phyloP scores from a whole-genome alignment of 2,329 filamentous ascomycete genomes.

The Aureobasidium sp. region DNA sequence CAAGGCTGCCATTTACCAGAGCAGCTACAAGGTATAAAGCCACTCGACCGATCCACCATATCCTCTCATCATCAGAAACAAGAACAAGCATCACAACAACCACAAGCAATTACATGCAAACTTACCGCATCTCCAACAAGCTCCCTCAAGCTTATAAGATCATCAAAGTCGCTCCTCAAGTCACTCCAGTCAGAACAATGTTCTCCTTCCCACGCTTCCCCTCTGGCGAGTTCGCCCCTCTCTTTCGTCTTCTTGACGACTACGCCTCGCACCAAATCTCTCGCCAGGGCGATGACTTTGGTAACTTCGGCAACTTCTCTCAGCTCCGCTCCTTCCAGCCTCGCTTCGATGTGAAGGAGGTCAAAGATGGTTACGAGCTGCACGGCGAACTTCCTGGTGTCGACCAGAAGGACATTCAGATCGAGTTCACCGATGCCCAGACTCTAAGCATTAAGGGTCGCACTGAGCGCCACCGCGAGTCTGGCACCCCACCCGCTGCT shows the following conservation, averaged over 20 bases:
- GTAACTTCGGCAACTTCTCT: constrained; percentile 16
- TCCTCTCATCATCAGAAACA: constrained; percentile 22
- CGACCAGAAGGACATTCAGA: constrained; percentile 63
- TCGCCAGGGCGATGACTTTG: constrained; percentile 20
- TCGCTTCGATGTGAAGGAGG: constrained; percentile 72
- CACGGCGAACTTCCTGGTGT: constrained; percentile 74
- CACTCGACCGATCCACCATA: not conserved
- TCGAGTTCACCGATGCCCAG: constrained; percentile 72
- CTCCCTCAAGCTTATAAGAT: constrained; percentile 26
- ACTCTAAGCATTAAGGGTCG: constrained; percentile 65
- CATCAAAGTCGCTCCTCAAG: constrained; percentile 21
- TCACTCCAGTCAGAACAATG: constrained; percentile 28
- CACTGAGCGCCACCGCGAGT: constrained; percentile 56
- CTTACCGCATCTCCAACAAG: constrained; percentile 21
- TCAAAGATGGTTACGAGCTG: constrained; percentile 61
- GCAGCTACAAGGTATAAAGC: constrained; percentile 9
- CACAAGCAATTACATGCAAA: constrained; percentile 22
- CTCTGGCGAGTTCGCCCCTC: constrained; percentile 30
- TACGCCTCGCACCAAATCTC: constrained; percentile 31
- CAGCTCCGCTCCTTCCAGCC: constrained; percentile 57
- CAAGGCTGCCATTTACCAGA: not conserved
- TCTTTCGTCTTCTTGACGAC: constrained; percentile 44
- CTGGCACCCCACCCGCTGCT: constrained; percentile 45
- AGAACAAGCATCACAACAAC: constrained; percentile 17
- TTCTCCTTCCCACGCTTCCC: constrained; percentile 29